Base-by-base conservation (phyloP, 441 rosid species). In the Codiaeum variegatum region DNA sequence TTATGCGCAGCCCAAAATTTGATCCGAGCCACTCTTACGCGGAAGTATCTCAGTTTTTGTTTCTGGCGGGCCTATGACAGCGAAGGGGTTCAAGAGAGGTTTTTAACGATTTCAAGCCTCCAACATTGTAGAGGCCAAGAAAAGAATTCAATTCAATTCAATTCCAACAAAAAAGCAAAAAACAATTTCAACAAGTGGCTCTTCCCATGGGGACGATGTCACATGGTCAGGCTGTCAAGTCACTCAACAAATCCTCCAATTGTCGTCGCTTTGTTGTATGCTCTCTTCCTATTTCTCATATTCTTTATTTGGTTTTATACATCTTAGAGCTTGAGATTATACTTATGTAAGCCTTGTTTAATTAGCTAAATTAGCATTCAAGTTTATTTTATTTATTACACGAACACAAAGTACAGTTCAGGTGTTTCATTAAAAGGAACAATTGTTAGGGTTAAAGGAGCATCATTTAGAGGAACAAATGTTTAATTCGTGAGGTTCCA, bases 161-260 rank as follows among this genome's bases (percentile, higher is more conserved):
- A 49, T 49, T 49, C 56, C 56, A 51, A 7, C 26, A 5, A 2
- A 13, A 6, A 47, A 47, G 10, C 13, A 19, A 23, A 18, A 36
- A 38, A 38, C 42, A 9, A 38, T 2, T 8, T 38, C 12, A 38
- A 38, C 42, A 38, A 38, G 42, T 6, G 42, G 42, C 42, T 38
- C 2, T n/a, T n/a, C 26, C 56, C 24, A 51, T 51, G 56, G 79
- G 79, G 68, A 68, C 82, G 23, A 49, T 69, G 16, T 80, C 85
- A 13, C 91, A 94, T 56, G 93, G 96, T 73, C 80, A 74, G 67
- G 94, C 91, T 3, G 98, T 92, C 47, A 95, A 95, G 85, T 91
- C 93, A n/a, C 94, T 95, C 78, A 95, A 92, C 87, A 87, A 72
- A 69, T 84, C 87, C 34, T 73, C 84, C 21, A 97, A 96, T 28